phyloP scores from a whole-genome alignment of 2,329 filamentous ascomycete genomes.

The Colletotrichum viniferum region DNA sequence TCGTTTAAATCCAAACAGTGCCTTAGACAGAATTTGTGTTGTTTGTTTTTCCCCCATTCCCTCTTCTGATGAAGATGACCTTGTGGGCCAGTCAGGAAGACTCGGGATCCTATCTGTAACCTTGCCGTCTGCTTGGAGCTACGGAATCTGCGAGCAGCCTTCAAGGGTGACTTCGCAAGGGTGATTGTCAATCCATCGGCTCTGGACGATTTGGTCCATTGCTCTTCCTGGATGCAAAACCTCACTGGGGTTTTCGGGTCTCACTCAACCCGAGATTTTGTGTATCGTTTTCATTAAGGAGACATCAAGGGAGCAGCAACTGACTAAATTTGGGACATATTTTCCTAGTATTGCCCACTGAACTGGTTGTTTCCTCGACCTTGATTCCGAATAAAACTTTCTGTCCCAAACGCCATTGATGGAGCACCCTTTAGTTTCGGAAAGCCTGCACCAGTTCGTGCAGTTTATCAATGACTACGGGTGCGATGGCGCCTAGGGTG shows the following conservation, averaged over 20 bases:
- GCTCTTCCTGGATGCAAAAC: not conserved
- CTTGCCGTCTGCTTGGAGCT: not conserved
- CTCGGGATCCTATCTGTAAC: not conserved
- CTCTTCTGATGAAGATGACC: not conserved
- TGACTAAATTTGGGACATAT: not conserved
- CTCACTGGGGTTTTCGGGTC: not conserved
- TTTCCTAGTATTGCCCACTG: not conserved
- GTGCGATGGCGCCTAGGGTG: slow-evolving; percentile 86
- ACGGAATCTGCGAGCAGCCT: not conserved
- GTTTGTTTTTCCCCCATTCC: not conserved
- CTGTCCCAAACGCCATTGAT: not conserved
- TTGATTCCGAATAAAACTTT: not conserved
- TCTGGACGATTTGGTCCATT: not conserved
- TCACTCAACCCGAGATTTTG: not conserved
- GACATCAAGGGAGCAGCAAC: not conserved
- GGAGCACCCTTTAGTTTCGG: slow-evolving; percentile 23
- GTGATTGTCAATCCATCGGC: not conserved
- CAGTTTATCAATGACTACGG: slow-evolving; percentile 91
- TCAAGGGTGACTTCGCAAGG: not conserved
- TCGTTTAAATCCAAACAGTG: not conserved
- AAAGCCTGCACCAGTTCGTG: slow-evolving; percentile 95
- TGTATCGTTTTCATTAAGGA: not conserved
- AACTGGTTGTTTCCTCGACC: not conserved
- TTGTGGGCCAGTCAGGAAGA: not conserved
- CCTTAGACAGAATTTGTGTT: not conserved